Conservation (phyloP, 208 protist species). For the Acanthamoeba divionensis region DNA sequence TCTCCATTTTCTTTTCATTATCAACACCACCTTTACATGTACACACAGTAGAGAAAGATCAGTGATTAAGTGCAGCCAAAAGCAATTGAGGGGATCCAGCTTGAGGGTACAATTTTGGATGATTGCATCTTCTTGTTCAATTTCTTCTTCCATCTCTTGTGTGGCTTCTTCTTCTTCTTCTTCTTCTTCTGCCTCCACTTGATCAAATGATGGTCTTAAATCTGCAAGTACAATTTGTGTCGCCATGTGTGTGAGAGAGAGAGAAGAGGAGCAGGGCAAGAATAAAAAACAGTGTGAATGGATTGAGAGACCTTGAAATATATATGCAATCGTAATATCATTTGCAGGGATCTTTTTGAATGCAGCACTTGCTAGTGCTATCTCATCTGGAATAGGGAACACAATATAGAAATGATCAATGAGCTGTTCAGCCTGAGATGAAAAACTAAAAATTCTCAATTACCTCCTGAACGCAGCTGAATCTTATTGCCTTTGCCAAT, state of each 20-base stretch:
- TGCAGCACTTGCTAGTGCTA: constrained; percentile 10
- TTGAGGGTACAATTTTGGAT: too few species aligned
- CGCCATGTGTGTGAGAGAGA: too few species aligned
- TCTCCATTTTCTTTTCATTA: too few species aligned
- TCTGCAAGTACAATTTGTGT: background rate
- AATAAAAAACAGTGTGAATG: too few species aligned
- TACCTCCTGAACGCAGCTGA: background rate
- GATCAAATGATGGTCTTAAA: background rate
- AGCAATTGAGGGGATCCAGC: too few species aligned
- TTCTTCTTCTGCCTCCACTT: background rate
- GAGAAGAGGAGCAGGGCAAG: too few species aligned
- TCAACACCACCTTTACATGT: too few species aligned
- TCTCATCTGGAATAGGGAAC: constrained; percentile 48
- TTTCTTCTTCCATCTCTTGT: background rate
- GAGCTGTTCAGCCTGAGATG: background rate
- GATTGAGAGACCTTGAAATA: constrained; percentile 45
- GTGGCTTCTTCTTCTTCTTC: background rate
- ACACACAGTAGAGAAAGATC: too few species aligned
- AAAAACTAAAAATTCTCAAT: background rate
- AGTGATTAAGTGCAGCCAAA: too few species aligned
- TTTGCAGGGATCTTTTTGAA: background rate
- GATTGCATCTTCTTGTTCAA: too few species aligned
- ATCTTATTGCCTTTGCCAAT: constrained; percentile 10
- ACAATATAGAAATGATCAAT: background rate
- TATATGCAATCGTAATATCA: background rate